Evolutionary conservation across 352 stramenopile genomes (phyloP), one percentile per base, ranked within the genome.

Genomic region (Pythium apleroticum): DNA sequence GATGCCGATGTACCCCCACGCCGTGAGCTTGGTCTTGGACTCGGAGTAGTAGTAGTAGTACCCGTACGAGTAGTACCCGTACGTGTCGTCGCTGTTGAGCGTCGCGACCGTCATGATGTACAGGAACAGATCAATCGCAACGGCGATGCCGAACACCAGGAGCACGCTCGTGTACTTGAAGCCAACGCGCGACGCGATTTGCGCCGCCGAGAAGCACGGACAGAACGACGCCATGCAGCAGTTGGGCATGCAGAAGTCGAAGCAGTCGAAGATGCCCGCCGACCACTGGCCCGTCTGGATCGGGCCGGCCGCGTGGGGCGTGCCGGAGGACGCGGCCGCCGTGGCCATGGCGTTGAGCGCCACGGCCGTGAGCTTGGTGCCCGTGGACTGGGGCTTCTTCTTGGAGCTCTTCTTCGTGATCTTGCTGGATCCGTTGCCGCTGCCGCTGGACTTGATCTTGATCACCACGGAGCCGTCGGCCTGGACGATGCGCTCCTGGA

Each of bases 211-310:
- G 24, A 72, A 39, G 33, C 60, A 73, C 24, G 66, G 66, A 48
- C 66, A 73, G 33, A 61, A 62, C 22, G 39, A 56, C 25, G 37
- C 48, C 66, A 73, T 73, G 61, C 43, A 59, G 58, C 61, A 73
- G 52, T 70, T 73, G 57, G 66, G 66, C 27, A 65, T 41, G 17
- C 25, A 57, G 33, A 59, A 31, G 17, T 53, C 37, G 37, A 73
- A 70, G 56, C 66, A 73, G 20, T 41, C 39, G 43, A 55, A 73
- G 3, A 73, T 15, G 6, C 45, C 60, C 0, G 66, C 24, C 8
- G 63, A 54, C 66, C 66, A 72, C 49, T 45, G 12, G 30, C 57
- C 57, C n/a, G 33, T 59, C 33, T 30, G 22, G 33, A 59, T 59
- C 20, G 45, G 9, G 20, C 20, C 45, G 9, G 20, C 12, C 3